These are phyloP conservation scores for Geotrichum candidum DNA, from an alignment of 1,139 yeast genomes.

Conservation along the genomic window DNA sequence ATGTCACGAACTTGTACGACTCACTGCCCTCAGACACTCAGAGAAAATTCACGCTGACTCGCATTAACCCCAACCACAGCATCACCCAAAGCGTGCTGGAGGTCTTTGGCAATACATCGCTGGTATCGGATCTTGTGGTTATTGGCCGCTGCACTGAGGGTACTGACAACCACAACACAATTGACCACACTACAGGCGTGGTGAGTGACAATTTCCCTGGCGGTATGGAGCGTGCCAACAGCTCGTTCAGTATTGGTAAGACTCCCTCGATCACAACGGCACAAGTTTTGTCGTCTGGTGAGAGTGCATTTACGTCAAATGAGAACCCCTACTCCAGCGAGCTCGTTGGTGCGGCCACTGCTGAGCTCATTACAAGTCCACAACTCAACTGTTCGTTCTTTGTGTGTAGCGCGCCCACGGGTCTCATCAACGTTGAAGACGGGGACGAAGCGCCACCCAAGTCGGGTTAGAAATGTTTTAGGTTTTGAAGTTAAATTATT, in stretches of 20 bases:
- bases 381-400: constrained; percentile 2
- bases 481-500: no score
- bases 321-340: not conserved
- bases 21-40: constrained; percentile 3
- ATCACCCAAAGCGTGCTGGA: not conserved
- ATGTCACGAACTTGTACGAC: constrained; percentile 5
- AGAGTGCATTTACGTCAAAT: not conserved
- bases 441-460: not conserved
- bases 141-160: constrained; percentile 11
- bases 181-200: not conserved
- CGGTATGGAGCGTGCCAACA: not conserved
- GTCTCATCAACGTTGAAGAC: not conserved
- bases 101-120: constrained; percentile 3
- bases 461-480: no score
- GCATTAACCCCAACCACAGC: constrained; percentile 4
- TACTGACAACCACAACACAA: constrained; percentile 3
- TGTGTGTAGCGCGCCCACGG: not conserved
- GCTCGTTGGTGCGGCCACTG: not conserved
- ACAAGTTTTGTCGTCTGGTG: not conserved
- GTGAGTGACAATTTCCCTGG: not conserved
- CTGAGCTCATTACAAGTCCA: not conserved
- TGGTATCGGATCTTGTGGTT: constrained; percentile 12
- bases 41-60: constrained; percentile 1
- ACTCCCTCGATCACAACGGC: not conserved
- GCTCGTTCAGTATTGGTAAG: not conserved